Base-by-base conservation (phyloP, 176 grass and related monocot species). In the Carex cristatella region DNA sequence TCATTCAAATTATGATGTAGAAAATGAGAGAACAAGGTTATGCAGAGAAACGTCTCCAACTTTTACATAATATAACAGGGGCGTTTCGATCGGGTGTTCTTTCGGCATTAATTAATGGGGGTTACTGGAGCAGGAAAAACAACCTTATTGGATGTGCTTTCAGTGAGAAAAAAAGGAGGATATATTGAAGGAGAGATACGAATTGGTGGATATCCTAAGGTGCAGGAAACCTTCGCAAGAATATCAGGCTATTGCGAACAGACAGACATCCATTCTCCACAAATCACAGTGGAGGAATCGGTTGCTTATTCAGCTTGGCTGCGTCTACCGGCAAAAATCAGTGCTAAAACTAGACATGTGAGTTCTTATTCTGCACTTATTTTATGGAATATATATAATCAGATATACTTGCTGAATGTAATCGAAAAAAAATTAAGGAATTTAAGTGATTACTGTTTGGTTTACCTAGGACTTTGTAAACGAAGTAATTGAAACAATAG, bases 201-300 rank as follows among this genome's bases (percentile, higher is more conserved):
- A 84, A 89, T 95, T 73, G 90, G 85, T 32, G 93, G 91, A n/a
- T 95, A 93, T 86, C 91, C 93, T 79, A 93, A 95, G 85, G 32
- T 88, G 11, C 91, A 95, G 15, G 3, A 91, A 82, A 91, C 90
- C 5, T 95, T 95, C 79, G 85, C 91, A 65, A 92, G 93, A 65
- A 91, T 95, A 87, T 95, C 91, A 79, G 91, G 89, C 40, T 95
- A 93, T 6, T 95, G 93, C 37, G 93, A 95, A 86, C 93, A 95
- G 32, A 91, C 46, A 18, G 89, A 95, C 73, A 76, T 93, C 73
- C 93, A 95, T 69, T 95, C 93, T 12, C 91, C 93, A 57, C 88
- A 93, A 32, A 89, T 93, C 59, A 95, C 93, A 15, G 87, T 95
- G 16, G 85, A 80, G 1, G 93, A 95, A 76, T 95, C 93, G 5